Base-by-base conservation (phyloP, 2,329 filamentous ascomycete genomes). In the Cladosporium velox region DNA sequence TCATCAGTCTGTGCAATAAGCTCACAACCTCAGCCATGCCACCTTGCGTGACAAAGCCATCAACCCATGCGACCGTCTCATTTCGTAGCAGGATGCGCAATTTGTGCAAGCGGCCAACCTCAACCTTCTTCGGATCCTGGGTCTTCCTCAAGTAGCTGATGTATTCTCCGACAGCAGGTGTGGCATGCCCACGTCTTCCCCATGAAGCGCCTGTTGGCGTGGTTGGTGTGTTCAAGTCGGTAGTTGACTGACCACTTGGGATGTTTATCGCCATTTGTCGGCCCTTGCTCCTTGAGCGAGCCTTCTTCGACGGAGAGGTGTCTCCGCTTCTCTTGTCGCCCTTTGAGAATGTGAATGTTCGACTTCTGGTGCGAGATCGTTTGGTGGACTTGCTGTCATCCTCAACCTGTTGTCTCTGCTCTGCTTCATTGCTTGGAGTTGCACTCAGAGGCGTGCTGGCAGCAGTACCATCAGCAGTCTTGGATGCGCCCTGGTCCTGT, bases 31-130 rank as follows among this genome's bases (percentile, higher is more conserved):
- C 92, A 70, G 90, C 87, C 93, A 98, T 96, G 24, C 95, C 95
- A 18, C 92, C 93, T 69, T 93, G 89, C 49, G 88, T 85, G 72
- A 98, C 92, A 76, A 98, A 99, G 14, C 89, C 87, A 75, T 98
- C 92, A 3, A 96, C 96, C 95, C 95, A 99, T 14, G 90, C 87
- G 6, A 99, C 92, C 0, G 94, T 96, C 81, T 99, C 95, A 74
- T 98, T 98, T 21, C 95, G 88, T 63, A 99, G 84, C 62, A 98
- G 81, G 24, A 97, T 85, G 15, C 94, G 88, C 55, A 99, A 85
- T 79, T 98, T 98, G 80, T 98, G 95, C 41, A 99, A 81, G 76
- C 95, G 94, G 54, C 93, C 93, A n/a, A 98, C 91, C 77, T 98
- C 94, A 11, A 97, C 90, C 47, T 88, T 82, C 73, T 95, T 87